Percentiles rank a stretch among this genome's conserved stretches.
Evolutionary conservation across 768 basidiomycete species (phyloP).

Genomic region (Rhizopogon rudus): DNA sequence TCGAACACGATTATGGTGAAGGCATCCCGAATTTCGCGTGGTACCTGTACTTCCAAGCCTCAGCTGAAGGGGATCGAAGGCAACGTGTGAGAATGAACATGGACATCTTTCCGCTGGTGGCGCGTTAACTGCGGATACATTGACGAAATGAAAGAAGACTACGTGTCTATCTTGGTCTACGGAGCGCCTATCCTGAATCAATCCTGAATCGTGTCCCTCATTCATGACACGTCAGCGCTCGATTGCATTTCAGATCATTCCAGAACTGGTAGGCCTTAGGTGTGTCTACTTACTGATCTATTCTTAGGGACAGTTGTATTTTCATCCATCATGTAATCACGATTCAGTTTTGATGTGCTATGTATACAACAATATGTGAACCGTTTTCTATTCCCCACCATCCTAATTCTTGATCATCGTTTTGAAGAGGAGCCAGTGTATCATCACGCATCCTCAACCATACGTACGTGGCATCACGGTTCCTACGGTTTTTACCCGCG

Average conservation of each 20-base stretch:
- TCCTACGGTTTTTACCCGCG: constrained; percentile 24
- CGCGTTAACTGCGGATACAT: background rate
- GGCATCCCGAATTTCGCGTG: constrained; percentile 23
- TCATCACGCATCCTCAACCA: constrained; percentile 56
- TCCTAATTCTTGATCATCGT: constrained; percentile 50
- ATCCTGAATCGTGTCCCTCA: background rate
- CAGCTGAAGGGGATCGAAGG: background rate
- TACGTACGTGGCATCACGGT: constrained; percentile 33
- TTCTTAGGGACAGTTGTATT: constrained; percentile 4
- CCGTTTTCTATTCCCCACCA: constrained; percentile 72
- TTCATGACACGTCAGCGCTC: background rate
- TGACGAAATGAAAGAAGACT: background rate
- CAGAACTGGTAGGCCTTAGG: background rate
- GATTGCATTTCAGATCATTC: background rate
- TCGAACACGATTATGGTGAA: constrained; percentile 26
- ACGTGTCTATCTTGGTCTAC: background rate
- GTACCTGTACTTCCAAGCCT: background rate
- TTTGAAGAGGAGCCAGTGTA: constrained; percentile 39
- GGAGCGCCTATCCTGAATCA: background rate
- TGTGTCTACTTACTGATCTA: background rate
- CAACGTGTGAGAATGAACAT: background rate
- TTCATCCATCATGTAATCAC: background rate
- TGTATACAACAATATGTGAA: constrained; percentile 29
- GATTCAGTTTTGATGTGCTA: constrained; percentile 8
- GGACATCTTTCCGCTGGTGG: background rate